Evolutionary conservation across 2,329 filamentous ascomycete species (phyloP).

Genomic region (Nigrospora sphaerica): DNA sequence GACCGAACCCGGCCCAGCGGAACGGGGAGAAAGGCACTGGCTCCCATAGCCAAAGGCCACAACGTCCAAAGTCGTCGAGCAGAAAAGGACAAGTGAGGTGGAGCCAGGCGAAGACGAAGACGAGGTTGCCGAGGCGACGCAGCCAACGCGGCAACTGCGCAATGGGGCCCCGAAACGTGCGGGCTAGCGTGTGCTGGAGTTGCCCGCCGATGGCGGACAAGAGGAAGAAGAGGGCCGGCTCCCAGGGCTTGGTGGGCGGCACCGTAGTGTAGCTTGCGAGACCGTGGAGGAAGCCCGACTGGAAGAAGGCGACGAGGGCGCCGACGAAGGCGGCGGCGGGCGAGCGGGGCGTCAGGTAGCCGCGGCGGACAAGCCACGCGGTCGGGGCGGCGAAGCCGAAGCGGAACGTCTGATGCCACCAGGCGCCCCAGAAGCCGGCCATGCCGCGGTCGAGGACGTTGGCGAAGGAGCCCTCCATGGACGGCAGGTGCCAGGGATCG

Average conservation of each 20-base stretch:
- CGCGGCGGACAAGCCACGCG: slow-evolving; percentile 32
- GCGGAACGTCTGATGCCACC: slow-evolving; percentile 90
- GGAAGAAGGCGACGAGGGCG: slow-evolving; percentile 49
- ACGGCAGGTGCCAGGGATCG: slow-evolving; percentile 46
- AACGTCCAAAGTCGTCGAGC: slow-evolving; percentile 67
- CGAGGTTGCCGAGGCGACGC: slow-evolving; percentile 49
- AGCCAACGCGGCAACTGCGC: slow-evolving; percentile 34
- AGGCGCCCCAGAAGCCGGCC: slow-evolving; percentile 73
- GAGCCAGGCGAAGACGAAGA: slow-evolving; percentile 61
- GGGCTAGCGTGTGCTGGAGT: slow-evolving; percentile 38
- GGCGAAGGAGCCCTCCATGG: slow-evolving; percentile 46
- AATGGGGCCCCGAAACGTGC: not conserved
- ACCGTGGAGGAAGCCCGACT: slow-evolving; percentile 65
- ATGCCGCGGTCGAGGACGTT: slow-evolving; percentile 63
- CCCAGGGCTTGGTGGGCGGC: slow-evolving; percentile 41
- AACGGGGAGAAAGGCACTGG: slow-evolving; percentile 70
- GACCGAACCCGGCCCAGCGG: slow-evolving; percentile 59
- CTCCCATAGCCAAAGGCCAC: slow-evolving; percentile 74
- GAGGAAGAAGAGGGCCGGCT: slow-evolving; percentile 63
- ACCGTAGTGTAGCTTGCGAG: slow-evolving; percentile 61
- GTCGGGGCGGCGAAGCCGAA: slow-evolving; percentile 59
- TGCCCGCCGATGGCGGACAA: slow-evolving; percentile 61
- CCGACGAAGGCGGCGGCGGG: slow-evolving; percentile 24
- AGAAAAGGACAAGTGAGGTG: slow-evolving; percentile 57
- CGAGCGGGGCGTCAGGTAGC: slow-evolving; percentile 29